phyloP scores from a whole-genome alignment of 169 alveolate genomes.

The Plasmodium vinckei region DNA sequence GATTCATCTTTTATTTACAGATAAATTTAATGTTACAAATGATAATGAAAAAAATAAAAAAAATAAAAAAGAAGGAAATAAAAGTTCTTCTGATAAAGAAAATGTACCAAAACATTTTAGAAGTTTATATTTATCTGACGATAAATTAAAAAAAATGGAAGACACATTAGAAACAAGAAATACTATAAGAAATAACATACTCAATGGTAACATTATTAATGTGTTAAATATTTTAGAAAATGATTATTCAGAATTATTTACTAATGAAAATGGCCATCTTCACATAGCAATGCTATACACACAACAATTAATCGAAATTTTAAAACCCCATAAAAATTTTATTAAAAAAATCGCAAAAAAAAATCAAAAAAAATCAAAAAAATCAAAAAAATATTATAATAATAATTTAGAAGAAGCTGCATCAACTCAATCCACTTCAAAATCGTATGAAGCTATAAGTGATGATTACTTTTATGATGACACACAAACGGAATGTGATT shows the following conservation, averaged over 20 bases:
- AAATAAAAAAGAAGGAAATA: conserved; percentile 31
- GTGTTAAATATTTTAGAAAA: conserved; percentile 68
- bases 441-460: conserved; percentile 59
- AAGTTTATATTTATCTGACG: conserved; percentile 60
- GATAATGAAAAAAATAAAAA: conserved; percentile 54
- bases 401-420: conserved; percentile 14
- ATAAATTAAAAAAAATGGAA: conserved; percentile 49
- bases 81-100: conserved; percentile 49
- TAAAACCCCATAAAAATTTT: conserved; percentile 53
- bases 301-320: conserved; percentile 70
- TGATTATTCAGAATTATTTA: conserved; percentile 43
- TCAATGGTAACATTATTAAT: conserved; percentile 60
- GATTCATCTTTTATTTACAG: conserved; percentile 29
- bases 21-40: conserved; percentile 32
- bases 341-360: conserved; percentile 33
- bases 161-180: conserved; percentile 53
- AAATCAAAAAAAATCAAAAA: conserved; percentile 19
- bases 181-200: conserved; percentile 40
- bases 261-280: conserved; percentile 42
- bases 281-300: conserved; percentile 68
- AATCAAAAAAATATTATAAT: background rate
- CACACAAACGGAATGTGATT: conserved; percentile 44
- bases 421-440: conserved; percentile 30
- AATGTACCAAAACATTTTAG: conserved; percentile 49
- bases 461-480: conserved; percentile 70